A percentile compares a stretch with the other conserved stretches of the same genome.
phyloP scores from a whole-genome alignment of 176 grass and related monocot species.

The Oryza punctata region DNA sequence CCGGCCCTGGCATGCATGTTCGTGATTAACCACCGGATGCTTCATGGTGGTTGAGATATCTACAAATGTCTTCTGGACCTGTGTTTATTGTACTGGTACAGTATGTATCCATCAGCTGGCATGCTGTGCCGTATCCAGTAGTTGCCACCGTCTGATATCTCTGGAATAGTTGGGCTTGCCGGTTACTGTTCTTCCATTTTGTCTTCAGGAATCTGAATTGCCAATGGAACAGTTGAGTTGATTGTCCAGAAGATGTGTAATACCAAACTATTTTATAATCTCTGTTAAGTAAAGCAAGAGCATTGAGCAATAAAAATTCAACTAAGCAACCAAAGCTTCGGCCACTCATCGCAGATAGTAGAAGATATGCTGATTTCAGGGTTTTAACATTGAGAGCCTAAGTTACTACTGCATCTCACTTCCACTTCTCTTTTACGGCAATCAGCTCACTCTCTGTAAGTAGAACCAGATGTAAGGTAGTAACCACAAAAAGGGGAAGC shows the following conservation, averaged over 20 bases:
- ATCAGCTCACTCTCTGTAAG: conserved; percentile 5
- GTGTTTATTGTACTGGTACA: background rate
- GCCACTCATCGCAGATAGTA: no score
- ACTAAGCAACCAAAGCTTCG: no score
- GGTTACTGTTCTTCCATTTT: background rate
- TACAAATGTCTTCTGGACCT: conserved; percentile 6
- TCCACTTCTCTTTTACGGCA: conserved; percentile 25
- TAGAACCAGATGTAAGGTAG: conserved; percentile 20
- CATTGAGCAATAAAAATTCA: background rate
- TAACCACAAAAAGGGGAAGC: conserved; percentile 39
- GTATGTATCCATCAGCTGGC: conserved; percentile 10
- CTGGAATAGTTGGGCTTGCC: background rate
- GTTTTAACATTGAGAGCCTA: background rate
- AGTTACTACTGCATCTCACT: background rate
- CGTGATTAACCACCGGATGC: background rate
- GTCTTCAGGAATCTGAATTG: background rate
- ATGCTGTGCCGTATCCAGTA: conserved; percentile 25
- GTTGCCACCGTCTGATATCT: background rate
- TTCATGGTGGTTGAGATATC: conserved; percentile 37
- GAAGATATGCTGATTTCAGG: no score
- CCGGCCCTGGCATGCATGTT: conserved; percentile 19
- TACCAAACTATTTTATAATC: background rate
- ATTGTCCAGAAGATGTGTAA: background rate
- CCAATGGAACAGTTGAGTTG: background rate
- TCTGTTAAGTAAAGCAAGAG: background rate